Percentiles rank a stretch among this genome's conserved stretches.
Evolutionary conservation across 2,329 filamentous ascomycete genomes (phyloP).

Genomic region (Fusarium haematococcum): DNA sequence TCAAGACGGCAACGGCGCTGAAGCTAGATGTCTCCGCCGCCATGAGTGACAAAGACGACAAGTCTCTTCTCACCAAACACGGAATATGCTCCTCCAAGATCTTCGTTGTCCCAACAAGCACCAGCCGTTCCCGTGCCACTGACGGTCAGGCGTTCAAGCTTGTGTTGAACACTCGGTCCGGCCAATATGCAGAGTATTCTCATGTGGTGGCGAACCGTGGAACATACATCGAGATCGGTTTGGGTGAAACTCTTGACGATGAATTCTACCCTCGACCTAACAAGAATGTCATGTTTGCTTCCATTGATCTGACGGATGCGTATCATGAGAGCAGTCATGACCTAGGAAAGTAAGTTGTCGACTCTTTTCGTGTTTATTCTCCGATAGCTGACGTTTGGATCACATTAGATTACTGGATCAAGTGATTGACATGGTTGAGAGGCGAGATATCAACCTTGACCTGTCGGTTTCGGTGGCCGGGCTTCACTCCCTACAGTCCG

Average conservation of each 20-base stretch:
- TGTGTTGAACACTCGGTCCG: conserved; percentile 29
- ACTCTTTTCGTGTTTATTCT: background rate
- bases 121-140: conserved; percentile 12
- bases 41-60: conserved; percentile 27
- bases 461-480: conserved; percentile 11
- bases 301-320: conserved; percentile 34
- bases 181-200: conserved; percentile 32
- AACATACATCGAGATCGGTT: conserved; percentile 29
- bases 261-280: conserved; percentile 14
- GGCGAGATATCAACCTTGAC: conserved; percentile 9
- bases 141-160: conserved; percentile 25
- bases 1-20: conserved; percentile 33
- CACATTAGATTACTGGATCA: conserved; percentile 20
- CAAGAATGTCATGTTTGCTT: conserved; percentile 40
- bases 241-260: conserved; percentile 10
- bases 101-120: conserved; percentile 1
- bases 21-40: conserved; percentile 35
- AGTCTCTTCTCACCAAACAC: conserved; percentile 26
- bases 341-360: conserved; percentile 27
- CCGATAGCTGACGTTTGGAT: conserved; percentile 3
- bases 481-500: conserved; percentile 18
- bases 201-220: conserved; percentile 33
- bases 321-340: conserved; percentile 31
- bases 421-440: conserved; percentile 23
- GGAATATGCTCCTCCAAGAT: conserved; percentile 32